Evolutionary conservation across 768 basidiomycete species (phyloP).

Genomic region (Trametes cinnabarina): DNA sequence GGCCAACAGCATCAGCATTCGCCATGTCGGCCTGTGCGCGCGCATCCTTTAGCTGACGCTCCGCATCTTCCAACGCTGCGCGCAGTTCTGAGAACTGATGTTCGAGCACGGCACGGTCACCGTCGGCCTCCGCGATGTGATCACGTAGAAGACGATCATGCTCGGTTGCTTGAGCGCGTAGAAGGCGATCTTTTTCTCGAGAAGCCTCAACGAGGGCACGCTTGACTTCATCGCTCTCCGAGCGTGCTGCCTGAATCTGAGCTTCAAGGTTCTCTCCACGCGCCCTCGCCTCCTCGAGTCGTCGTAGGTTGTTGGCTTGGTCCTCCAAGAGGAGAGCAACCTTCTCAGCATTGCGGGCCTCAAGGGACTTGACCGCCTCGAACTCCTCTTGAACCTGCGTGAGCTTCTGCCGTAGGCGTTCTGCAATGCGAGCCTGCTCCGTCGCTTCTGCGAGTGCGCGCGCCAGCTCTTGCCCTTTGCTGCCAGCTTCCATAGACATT

Average conservation of each 20-base stretch:
- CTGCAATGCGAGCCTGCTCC: constrained; percentile 59
- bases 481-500: constrained; percentile 53
- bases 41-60: constrained; percentile 62
- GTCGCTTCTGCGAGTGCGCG: constrained; percentile 66
- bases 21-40: constrained; percentile 60
- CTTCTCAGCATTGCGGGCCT: constrained; percentile 61
- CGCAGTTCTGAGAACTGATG: constrained; percentile 78
- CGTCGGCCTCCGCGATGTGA: constrained; percentile 89
- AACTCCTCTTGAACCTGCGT: constrained; percentile 57
- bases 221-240: constrained; percentile 72
- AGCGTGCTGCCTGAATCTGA: constrained; percentile 66
- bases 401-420: constrained; percentile 61
- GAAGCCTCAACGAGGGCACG: constrained; percentile 65
- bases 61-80: constrained; percentile 57
- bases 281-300: constrained; percentile 71
- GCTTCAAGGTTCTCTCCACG: constrained; percentile 73
- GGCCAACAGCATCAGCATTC: constrained; percentile 62
- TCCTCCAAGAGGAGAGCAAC: constrained; percentile 68
- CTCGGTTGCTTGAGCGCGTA: constrained; percentile 69
- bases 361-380: constrained; percentile 66
- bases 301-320: constrained; percentile 66
- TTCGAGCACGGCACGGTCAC: constrained; percentile 89
- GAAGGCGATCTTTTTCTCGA: constrained; percentile 74
- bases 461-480: constrained; percentile 51
- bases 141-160: constrained; percentile 72